phyloP scores from a whole-genome alignment of 257 asterid genomes.

The Jaltomata sinuosa region DNA sequence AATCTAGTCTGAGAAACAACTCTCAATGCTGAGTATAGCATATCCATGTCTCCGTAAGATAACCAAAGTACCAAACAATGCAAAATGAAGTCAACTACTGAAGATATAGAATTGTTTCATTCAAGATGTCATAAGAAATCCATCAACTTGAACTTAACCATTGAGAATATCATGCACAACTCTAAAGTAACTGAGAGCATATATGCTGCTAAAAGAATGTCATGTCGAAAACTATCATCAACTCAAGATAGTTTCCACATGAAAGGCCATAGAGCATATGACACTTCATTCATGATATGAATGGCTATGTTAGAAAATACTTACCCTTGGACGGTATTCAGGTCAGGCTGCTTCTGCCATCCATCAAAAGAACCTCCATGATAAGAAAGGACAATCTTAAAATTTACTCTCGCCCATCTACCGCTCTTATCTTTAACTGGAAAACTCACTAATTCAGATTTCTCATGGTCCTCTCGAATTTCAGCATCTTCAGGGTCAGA shows the following conservation, averaged over 20 bases:
- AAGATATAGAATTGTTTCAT: not conserved
- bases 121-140: not conserved
- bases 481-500: constrained; percentile 30
- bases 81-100: not conserved
- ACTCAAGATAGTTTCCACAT: not conserved
- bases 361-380: constrained; percentile 93
- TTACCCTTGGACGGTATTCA: constrained; percentile 87
- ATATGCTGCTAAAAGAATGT: not conserved
- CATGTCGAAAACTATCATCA: not conserved
- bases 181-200: not conserved
- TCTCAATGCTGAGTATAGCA: not conserved
- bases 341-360: constrained; percentile 94
- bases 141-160: not conserved
- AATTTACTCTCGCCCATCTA: constrained; percentile 81
- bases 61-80: not conserved
- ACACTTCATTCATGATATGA: not conserved
- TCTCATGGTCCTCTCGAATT: constrained; percentile 30
- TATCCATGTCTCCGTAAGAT: not conserved
- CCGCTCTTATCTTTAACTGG: constrained; percentile 44
- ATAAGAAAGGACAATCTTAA: constrained; percentile 70
- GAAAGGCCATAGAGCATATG: not conserved
- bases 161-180: not conserved
- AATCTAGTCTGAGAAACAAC: not conserved
- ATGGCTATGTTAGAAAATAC: not conserved
- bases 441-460: constrained; percentile 22